Base-by-base conservation (phyloP, 2,329 filamentous ascomycete genomes). In the Cyclaneusma minus region DNA sequence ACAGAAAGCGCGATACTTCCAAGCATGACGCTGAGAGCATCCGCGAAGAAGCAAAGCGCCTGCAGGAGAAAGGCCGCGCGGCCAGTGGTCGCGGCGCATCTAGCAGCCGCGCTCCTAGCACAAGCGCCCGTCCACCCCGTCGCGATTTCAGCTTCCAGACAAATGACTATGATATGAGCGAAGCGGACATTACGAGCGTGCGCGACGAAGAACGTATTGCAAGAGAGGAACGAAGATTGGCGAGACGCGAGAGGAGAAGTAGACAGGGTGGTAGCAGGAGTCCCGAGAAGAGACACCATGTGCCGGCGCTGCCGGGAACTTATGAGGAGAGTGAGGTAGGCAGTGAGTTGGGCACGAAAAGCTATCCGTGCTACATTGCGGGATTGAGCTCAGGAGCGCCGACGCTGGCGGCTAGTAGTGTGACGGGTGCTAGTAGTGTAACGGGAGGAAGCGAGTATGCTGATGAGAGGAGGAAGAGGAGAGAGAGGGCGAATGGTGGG, bases 41-140 rank as follows among this genome's bases (percentile, higher is more conserved):
- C 35, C 60, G 64, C 18, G 55, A 60, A 24, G 70, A 74, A 48
- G 67, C 67, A 1, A 52, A 58, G 12, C 56, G 58, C 20, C 49
- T 68, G n/a, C 58, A 62, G 28, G 63, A 68, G 28, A 62, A 65
- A 38, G 60, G 59, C 25, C 57, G 64, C 7, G 43, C 51, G 4
- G 49, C n/a, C n/a, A n/a, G n/a, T n/a, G n/a, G n/a, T n/a, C n/a
- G n/a, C n/a, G 14, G 6, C 19, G 25, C 13, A 30, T 39, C 14
- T 36, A 48, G 5, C n/a, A 16, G 18, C 22, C 20, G 15, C 13
- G 13, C n/a, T n/a, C n/a, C n/a, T n/a, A n/a, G n/a, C n/a, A n/a
- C n/a, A n/a, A n/a, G n/a, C n/a, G n/a, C 41, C 13, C 36, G 39
- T 9, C 10, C 14, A 5, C 18, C n/a, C 16, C 32, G 40, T n/a